Evolutionary conservation across 345 rosid genomes (phyloP), one percentile per base, ranked within the genome.

Genomic region (Turnera subulata): DNA sequence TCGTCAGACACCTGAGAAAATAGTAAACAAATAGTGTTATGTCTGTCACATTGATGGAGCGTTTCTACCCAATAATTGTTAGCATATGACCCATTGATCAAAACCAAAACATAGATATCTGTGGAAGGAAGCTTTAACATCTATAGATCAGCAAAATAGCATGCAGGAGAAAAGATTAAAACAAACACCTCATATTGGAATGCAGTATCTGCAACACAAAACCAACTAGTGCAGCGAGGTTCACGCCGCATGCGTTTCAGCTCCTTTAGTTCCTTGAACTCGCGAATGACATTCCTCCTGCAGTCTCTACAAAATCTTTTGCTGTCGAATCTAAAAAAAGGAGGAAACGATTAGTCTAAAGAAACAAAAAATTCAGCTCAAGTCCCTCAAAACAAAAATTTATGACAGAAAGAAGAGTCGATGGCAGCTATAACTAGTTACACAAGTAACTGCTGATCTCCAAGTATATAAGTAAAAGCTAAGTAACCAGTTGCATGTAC

Each of bases 221-320:
- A 93, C 85, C 90, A 87, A 61, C 77, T 82, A 20, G 94, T 87
- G 78, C 99, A 93, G 56, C 79, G 86, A 56, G 89, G 80, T 69
- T 87, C 96, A 76, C 85, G 81, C 52, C 86, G 83, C 78, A 84
- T 68, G 58, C 97, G 88, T 76, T 87, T 93, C 58, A 87, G 80
- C 75, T 93, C 98, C 86, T 92, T 92, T 56, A 92, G 78, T 64
- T 84, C 97, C 80, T 89, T 93, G 72, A 87, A 93, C 67, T 89
- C 99, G 21, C 94, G 94, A 69, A 79, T 84, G 58, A 93, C 99
- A 50, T 87, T 89, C 66, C 85, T 80, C 75, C 97, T 78, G 69
- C 99, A 93, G 71, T 89, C 96, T 85, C 96, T 82, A 70, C 99
- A 93, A 78, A 93, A 93, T 73, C 92, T 85, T 80, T 89, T 93